Percentiles rank a stretch among this genome's conserved stretches.
These are phyloP conservation scores for Yamadazyma scolyti DNA, from an alignment of 805 yeast genomes.

Conservation along the genomic window DNA sequence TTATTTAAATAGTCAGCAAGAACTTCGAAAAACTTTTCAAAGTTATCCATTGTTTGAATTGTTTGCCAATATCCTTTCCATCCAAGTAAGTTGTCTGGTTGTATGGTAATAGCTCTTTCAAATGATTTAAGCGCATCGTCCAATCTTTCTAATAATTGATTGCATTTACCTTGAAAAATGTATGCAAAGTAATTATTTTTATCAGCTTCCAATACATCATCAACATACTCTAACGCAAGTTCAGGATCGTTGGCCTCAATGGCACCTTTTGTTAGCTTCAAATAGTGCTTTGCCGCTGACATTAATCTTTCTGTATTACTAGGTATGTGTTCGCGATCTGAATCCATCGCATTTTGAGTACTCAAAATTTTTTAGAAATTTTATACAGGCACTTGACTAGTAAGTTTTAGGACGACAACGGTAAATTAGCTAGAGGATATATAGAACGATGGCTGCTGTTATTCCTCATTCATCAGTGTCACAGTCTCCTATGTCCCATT, in stretches of 20 bases:
- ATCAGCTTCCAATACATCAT: constrained; percentile 56
- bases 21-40: constrained; percentile 43
- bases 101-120: constrained; percentile 45
- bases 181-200: constrained; percentile 59
- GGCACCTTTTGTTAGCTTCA: constrained; percentile 43
- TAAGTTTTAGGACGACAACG: too few species aligned
- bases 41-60: constrained; percentile 33
- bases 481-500: constrained; percentile 59
- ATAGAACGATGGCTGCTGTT: constrained; percentile 6
- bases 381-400: too few species aligned
- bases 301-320: constrained; percentile 8
- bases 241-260: constrained; percentile 58
- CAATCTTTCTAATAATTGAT: constrained; percentile 40
- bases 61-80: constrained; percentile 78
- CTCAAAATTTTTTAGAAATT: too few species aligned
- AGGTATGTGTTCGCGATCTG: too few species aligned
- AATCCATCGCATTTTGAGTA: too few species aligned
- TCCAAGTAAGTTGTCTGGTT: constrained; percentile 54
- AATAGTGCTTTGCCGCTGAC: constrained; percentile 19
- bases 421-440: too few species aligned
- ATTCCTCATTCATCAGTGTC: constrained; percentile 34
- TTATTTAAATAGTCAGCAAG: constrained; percentile 42
- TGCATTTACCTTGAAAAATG: constrained; percentile 70
- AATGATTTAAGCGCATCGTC: constrained; percentile 43
- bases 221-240: constrained; percentile 53